Base-by-base conservation (phyloP, 352 stramenopile species). In the Thalassiosira exigua region DNA sequence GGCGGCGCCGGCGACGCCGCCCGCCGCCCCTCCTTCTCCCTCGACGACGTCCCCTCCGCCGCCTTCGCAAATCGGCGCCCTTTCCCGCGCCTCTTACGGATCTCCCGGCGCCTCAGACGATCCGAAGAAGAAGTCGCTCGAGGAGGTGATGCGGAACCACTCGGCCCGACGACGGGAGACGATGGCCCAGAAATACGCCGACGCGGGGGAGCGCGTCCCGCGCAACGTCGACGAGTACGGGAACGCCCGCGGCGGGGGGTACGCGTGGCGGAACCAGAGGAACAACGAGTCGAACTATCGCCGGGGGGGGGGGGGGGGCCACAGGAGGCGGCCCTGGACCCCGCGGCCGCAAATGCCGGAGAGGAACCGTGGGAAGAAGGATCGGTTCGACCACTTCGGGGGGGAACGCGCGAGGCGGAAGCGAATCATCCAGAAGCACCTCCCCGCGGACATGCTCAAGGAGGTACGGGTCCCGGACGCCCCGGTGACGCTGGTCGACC, bases 111-210 rank as follows among this genome's bases (percentile, higher is more conserved):
- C 12, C 42, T 39, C 2, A 14, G 9, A 39, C 24, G 2, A 60
- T 60, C 17, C 14, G 19, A 24, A n/a, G 17, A 30, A 22, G n/a
- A 71, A 69, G 19, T 79, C 67, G 11, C 67, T 79, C 21, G 75
- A 84, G 56, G 68, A 76, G 70, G 60, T 85, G 3, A 65, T 85
- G 53, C 62, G 56, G 53, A 52, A 44, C 7, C 71, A 85, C 54
- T 33, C 76, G 7, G 14, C 44, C 1, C 56, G 59, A 42, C 36
- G 70, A 9, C 73, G 77, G 57, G 48, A 60, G 19, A 64, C 75
- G 17, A 78, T 79, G 67, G 75, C 67, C 29, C 61, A 79, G 36
- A 27, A 57, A n/a, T 84, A 76, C 24, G 36, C 44, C 12, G 75
- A 84, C 53, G 75, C 75, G 0, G 75, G 75, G 24, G 60, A 83